Base-by-base conservation (phyloP, 225 moss, liverwort and hornwort species). In the Neckera pumila region DNA sequence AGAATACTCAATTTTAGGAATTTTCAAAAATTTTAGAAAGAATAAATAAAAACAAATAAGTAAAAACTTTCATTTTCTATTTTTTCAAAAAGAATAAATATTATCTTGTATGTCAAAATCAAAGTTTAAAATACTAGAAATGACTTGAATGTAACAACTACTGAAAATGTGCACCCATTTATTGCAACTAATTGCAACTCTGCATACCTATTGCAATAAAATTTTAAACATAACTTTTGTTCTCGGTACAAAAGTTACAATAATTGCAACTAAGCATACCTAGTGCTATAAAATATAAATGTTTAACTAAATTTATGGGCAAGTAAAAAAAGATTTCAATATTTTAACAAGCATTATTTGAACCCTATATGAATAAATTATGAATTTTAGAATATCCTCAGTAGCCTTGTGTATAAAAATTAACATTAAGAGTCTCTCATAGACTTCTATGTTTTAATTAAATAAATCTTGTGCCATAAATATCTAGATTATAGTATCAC, bases 111-210 rank as follows among this genome's bases (percentile, higher is more conserved):
- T 18, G 0, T 18, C 18, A 34, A 65, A 64, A 65, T 65, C 65
- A 65, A 65, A 34, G 4, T 5, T 64, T 10, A 65, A 34, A 65
- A 5, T 34, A 17, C 8, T 63, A 33, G n/a, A n/a, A n/a, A n/a
- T 63, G 18, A 63, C 63, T 63, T 63, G 5, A 33, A 33, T 4
- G 6, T 31, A 64, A 33, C 33, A 64, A 33, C 33, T 34, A 65
- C 30, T 18, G 34, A 19, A 10, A 65, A 34, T 65, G 5, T 34
- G 18, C 34, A 65, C 5, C 64, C 2, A 65, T 65, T 11, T 5
- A n/a, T 66, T 0, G 2, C 9, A 2, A 47, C 47, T 47, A 21
- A n/a, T 67, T n/a, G 21, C n/a, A 67, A n/a, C 3, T 7, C n/a
- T 21, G 20, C 66, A 66, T 36, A 66, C 2, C 10, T 66, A n/a